A percentile compares a stretch with the other conserved stretches of the same genome.
Evolutionary conservation across 1,284 basidiomycete genomes (phyloP).

Genomic region (Apiotrichum domesticum): DNA sequence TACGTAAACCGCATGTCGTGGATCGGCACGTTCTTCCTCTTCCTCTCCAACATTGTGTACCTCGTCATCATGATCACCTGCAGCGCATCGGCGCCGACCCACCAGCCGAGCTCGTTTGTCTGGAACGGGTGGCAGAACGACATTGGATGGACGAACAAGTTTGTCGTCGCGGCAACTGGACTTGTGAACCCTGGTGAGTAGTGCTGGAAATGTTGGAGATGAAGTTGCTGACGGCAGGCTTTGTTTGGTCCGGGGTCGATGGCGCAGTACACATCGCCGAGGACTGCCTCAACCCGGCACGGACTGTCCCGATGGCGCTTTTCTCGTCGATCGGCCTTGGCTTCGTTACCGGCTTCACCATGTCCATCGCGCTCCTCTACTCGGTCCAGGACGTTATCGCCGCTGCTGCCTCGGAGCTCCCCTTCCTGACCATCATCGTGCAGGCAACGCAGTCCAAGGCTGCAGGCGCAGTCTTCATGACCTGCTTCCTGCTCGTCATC

Average conservation of each 20-base stretch:
- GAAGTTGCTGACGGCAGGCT: not conserved
- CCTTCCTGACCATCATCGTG: slow-evolving; percentile 15
- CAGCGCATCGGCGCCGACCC: slow-evolving; percentile 4
- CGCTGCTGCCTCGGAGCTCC: slow-evolving; percentile 7
- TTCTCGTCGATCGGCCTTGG: slow-evolving; percentile 7
- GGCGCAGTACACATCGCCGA: slow-evolving; percentile 16
- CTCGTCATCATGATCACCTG: slow-evolving; percentile 18
- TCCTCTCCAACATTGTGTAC: slow-evolving; percentile 9
- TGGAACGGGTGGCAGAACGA: slow-evolving; percentile 10
- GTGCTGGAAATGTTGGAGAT: not conserved
- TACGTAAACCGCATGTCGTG: slow-evolving; percentile 4
- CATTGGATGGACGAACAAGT: slow-evolving; percentile 10
- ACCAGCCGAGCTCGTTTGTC: slow-evolving; percentile 7
- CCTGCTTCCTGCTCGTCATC: slow-evolving; percentile 6
- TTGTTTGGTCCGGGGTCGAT: slow-evolving; percentile 12
- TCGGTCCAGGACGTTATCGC: slow-evolving; percentile 12
- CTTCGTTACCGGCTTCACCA: slow-evolving; percentile 9
- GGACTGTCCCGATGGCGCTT: slow-evolving; percentile 11
- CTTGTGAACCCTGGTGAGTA: slow-evolving; percentile 14
- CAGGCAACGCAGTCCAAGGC: slow-evolving; percentile 10
- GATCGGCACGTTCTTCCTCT: slow-evolving; percentile 16
- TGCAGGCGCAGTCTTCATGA: slow-evolving; percentile 10
- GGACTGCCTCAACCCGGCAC: slow-evolving; percentile 8
- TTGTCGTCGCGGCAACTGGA: slow-evolving; percentile 13
- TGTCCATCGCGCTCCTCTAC: slow-evolving; percentile 12